Percentiles rank a stretch among this genome's conserved stretches.
These are phyloP conservation scores for Saccharomycopsis sp. DNA, from an alignment of 805 yeast genomes.

Conservation along the genomic window DNA sequence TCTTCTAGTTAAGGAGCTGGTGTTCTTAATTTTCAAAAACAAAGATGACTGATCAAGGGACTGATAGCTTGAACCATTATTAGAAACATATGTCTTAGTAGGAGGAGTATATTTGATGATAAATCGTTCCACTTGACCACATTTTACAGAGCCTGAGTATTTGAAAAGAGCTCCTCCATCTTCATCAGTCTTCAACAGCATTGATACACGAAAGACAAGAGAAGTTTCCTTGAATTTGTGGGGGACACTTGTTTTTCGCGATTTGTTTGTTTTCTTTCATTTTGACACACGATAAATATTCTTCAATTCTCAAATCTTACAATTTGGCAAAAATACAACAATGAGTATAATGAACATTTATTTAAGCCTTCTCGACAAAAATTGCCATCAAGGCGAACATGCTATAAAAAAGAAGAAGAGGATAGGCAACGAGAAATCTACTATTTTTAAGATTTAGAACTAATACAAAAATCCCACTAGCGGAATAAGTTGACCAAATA, in stretches of 20 bases:
- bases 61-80: constrained; percentile 18
- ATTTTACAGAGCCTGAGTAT: constrained; percentile 34
- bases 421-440: constrained; percentile 86
- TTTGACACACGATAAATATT: neutral
- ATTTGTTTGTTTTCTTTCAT: too few species aligned
- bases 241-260: too few species aligned
- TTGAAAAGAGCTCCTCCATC: constrained; percentile 31
- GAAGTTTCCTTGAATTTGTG: too few species aligned
- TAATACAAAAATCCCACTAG: constrained; percentile 86
- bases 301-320: neutral
- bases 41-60: constrained; percentile 21
- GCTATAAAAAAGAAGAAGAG: constrained; percentile 81
- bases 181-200: too few species aligned
- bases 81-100: constrained; percentile 27
- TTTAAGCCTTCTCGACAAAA: constrained; percentile 38
- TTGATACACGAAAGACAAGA: too few species aligned
- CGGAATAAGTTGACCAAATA: constrained; percentile 85
- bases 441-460: constrained; percentile 77
- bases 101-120: constrained; percentile 31
- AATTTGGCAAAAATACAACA: neutral
- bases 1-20: constrained; percentile 47
- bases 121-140: constrained; percentile 53
- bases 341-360: neutral
- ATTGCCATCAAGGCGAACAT: constrained; percentile 95
- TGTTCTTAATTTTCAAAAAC: constrained; percentile 52